A percentile compares a stretch with the other conserved stretches of the same genome.
These are phyloP conservation scores for Cynanchum wilfordii DNA, from an alignment of 257 asterid species.

Conservation along the genomic window DNA sequence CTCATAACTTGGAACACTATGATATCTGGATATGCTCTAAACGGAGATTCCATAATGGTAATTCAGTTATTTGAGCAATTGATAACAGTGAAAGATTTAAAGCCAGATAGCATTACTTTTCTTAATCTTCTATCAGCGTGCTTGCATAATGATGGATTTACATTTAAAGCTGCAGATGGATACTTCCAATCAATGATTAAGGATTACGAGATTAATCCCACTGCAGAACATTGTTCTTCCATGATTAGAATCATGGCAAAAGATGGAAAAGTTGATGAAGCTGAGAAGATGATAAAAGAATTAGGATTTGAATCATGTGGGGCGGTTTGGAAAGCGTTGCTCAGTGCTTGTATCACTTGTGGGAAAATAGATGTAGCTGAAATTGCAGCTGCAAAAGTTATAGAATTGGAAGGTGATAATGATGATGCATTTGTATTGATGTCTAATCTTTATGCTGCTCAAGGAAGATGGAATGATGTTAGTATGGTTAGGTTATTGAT, in stretches of 20 bases:
- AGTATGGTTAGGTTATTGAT: conserved; percentile 43
- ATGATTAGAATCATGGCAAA: conserved; percentile 68
- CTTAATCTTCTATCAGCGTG: conserved; percentile 65
- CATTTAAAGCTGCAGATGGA: conserved; percentile 30
- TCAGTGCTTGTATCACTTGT: conserved; percentile 48
- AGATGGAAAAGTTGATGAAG: conserved; percentile 48
- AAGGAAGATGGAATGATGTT: conserved; percentile 51
- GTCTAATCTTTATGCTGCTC: conserved; percentile 56
- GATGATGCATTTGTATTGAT: conserved; percentile 46
- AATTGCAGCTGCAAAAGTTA: conserved; percentile 46
- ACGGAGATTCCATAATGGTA: conserved; percentile 43
- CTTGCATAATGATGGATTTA: conserved; percentile 41
- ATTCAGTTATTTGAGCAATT: conserved; percentile 47
- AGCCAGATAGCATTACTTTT: conserved; percentile 66
- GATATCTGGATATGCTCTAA: conserved; percentile 68
- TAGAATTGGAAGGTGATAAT: conserved; percentile 48
- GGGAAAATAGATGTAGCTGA: conserved; percentile 44
- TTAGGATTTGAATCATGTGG: conserved; percentile 41
- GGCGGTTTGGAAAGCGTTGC: conserved; percentile 61
- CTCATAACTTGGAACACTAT: conserved; percentile 72
- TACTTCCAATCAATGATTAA: conserved; percentile 44
- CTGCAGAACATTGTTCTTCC: conserved; percentile 58
- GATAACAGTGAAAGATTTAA: conserved; percentile 26
- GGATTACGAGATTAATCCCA: conserved; percentile 41
- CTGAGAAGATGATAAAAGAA: conserved; percentile 44